These are phyloP conservation scores for Gnetum montanum DNA, from an alignment of 75 land plant genomes.

Conservation along the genomic window DNA sequence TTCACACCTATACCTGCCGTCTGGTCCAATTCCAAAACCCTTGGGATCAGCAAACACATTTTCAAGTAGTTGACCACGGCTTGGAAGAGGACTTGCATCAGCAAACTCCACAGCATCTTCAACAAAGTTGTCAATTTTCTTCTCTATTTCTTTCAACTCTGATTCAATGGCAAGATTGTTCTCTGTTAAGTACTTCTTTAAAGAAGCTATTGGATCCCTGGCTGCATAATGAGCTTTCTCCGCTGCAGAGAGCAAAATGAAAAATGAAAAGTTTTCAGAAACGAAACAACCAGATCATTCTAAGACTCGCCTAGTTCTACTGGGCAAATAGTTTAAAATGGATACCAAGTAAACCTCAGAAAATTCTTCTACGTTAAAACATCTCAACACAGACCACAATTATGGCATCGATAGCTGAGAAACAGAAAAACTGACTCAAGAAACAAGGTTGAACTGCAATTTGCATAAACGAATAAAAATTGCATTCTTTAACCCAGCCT, in stretches of 20 bases:
- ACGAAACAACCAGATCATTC: not conserved
- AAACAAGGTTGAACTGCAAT: too few relatives aligned
- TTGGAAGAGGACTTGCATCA: constrained; percentile 81
- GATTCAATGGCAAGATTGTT: constrained; percentile 69
- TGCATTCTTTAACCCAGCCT: too few relatives aligned
- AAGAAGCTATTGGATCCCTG: constrained; percentile 75
- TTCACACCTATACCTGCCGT: constrained; percentile 95
- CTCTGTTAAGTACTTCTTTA: constrained; percentile 84
- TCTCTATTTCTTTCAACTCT: constrained; percentile 81
- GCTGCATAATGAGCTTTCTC: constrained; percentile 90
- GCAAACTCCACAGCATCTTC: constrained; percentile 99
- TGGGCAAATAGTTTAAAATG: too few relatives aligned
- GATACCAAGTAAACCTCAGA: too few relatives aligned
- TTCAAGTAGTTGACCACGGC: constrained; percentile 83
- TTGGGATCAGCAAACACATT: constrained; percentile 97
- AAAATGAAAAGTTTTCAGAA: constrained; percentile 4
- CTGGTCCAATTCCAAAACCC: constrained; percentile 98
- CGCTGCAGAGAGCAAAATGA: constrained; percentile 36
- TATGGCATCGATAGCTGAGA: too few relatives aligned
- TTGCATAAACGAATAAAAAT: too few relatives aligned
- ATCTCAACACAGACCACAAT: too few relatives aligned
- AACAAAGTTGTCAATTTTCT: constrained; percentile 77
- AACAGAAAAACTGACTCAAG: too few relatives aligned
- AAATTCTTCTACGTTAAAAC: too few relatives aligned
- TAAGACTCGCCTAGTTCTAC: not conserved